Percentiles rank a stretch among this genome's conserved stretches.
Evolutionary conservation across 1,139 yeast species (phyloP).

Genomic region (Eremothecium gossypii): DNA sequence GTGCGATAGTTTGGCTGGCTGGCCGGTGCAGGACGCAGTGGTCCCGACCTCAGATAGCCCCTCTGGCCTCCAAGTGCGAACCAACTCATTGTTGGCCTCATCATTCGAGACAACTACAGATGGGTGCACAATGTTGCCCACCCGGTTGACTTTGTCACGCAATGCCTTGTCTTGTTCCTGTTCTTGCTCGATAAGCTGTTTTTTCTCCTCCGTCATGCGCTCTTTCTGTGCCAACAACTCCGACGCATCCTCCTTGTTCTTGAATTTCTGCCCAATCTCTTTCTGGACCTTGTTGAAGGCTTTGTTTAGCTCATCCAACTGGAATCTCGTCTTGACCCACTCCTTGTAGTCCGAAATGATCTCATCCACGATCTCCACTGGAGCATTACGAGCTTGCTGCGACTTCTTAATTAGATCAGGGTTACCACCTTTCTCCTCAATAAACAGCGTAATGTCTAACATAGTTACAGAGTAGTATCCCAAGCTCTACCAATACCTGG

Average conservation of each 20-base stretch:
- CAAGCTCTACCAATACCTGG: background rate
- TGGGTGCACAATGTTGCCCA: constrained; percentile 92
- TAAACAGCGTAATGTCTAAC: constrained; percentile 87
- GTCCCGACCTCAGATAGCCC: constrained; percentile 47
- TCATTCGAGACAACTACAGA: constrained; percentile 79
- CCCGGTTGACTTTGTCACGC: constrained; percentile 70
- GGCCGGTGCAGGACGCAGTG: constrained; percentile 63
- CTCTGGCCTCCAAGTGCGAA: constrained; percentile 80
- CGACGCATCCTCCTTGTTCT: constrained; percentile 88
- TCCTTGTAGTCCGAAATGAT: constrained; percentile 81
- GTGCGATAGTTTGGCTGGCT: constrained; percentile 78
- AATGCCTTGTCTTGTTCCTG: constrained; percentile 69
- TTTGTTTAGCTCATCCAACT: constrained; percentile 84
- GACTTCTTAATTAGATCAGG: constrained; percentile 82
- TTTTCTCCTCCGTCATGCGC: constrained; percentile 58
- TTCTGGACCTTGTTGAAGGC: constrained; percentile 79
- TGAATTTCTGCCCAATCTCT: constrained; percentile 84
- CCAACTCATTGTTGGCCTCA: constrained; percentile 84
- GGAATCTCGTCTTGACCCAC: constrained; percentile 90
- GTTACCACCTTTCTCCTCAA: constrained; percentile 93
- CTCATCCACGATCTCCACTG: constrained; percentile 93
- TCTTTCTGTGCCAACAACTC: constrained; percentile 79
- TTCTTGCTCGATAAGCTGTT: constrained; percentile 55
- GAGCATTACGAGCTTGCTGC: constrained; percentile 88
- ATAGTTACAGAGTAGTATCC: constrained; percentile 30